Conservation (phyloP, 306 rosid species). For the Hippophae gyantsensis region DNA sequence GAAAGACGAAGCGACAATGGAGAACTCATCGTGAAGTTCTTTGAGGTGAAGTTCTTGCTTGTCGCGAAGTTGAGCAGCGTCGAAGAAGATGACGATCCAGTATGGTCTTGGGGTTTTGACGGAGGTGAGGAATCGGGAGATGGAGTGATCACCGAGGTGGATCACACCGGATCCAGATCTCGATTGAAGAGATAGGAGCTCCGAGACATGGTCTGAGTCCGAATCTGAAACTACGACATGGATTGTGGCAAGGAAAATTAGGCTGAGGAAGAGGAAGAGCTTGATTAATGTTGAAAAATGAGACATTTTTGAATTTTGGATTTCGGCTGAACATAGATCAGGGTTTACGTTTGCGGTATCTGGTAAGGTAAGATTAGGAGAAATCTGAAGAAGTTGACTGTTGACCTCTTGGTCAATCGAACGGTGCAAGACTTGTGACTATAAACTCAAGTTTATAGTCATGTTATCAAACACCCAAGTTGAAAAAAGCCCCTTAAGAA, state of each 20-base stretch:
- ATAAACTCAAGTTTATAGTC: too few relatives aligned
- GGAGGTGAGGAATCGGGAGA: constrained; percentile 53
- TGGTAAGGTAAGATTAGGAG: neutral
- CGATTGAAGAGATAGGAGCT: constrained; percentile 55
- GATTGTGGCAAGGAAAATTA: neutral
- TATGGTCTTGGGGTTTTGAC: constrained; percentile 59
- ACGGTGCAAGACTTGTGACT: neutral
- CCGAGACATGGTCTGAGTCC: constrained; percentile 39
- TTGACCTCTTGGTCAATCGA: neutral
- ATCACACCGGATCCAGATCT: constrained; percentile 65
- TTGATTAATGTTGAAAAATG: constrained; percentile 8
- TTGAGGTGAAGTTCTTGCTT: constrained; percentile 71
- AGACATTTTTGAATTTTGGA: constrained; percentile 22
- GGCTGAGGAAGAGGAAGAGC: constrained; percentile 8
- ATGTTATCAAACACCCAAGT: too few relatives aligned
- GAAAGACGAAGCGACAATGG: constrained; percentile 61
- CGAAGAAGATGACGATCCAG: constrained; percentile 68
- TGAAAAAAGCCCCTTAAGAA: too few relatives aligned
- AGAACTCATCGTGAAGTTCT: constrained; percentile 61
- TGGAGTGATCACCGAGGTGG: constrained; percentile 58
- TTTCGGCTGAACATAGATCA: neutral
- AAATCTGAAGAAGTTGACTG: neutral
- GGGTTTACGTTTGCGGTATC: neutral
- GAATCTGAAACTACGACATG: constrained; percentile 13
- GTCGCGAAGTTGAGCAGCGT: constrained; percentile 76